Base-by-base conservation (phyloP, 2,329 filamentous ascomycete species). In the Ophiostoma sp. region DNA sequence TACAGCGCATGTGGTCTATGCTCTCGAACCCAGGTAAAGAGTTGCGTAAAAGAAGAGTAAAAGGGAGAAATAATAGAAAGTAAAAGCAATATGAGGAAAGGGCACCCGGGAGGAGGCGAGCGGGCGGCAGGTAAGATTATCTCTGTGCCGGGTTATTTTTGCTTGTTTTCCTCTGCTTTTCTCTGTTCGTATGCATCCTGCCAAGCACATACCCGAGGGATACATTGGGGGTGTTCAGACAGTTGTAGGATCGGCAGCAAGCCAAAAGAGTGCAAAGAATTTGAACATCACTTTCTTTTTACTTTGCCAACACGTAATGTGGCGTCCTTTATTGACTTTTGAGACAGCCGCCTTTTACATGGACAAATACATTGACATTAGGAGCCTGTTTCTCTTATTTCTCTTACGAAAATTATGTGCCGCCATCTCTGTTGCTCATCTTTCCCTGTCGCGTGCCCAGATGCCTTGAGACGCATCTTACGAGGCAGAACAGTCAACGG, bases 31-130 rank as follows among this genome's bases (percentile, higher is more conserved):
- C 39, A 63, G 22, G 36, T 45, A 42, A 66, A 33, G 28, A n/a
- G 64, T 68, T 68, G 64, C 64, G 64, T 50, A 68, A 68, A 50
- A 50, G 64, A 31, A 45, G 61, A n/a, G 36, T 66, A 45, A 45
- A 66, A 64, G 0, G 17, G 61, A 12, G 7, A n/a, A 39, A 36
- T 39, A 63, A 61, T 17, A 61, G n/a, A 42, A 42, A 61, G 42
- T 17, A 48, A 3, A 55, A 12, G 22, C 50, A 25, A 55, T 28
- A 55, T 28, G 11, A 12, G 50, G 1, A 22, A 55, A 9, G 11
- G 22, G n/a, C 8, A n/a, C 12, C 9, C 15, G 36, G 5, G 36
- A 19, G 61, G 61, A 42, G 61, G 36, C 9, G 19, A 33, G 31
- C 33, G 61, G 57, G 28, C 64, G 25, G 33, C 39, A 11, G 9